Conservation (phyloP, 139 green algal species). For the Haematococcus sp. region DNA sequence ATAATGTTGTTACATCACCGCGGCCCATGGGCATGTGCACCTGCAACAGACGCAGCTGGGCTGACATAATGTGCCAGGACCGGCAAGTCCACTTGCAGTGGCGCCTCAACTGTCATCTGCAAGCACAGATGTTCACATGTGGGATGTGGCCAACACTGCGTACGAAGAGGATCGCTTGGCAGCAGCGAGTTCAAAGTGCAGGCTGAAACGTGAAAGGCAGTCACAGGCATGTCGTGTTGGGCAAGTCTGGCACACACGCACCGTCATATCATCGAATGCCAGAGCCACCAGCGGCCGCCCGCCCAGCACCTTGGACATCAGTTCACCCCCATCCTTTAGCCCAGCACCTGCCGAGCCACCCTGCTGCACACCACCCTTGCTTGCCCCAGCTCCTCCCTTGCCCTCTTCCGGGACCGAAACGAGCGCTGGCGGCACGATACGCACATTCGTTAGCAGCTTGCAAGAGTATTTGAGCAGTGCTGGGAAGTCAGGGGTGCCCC, state of each 20-base stretch:
- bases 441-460: constrained; percentile 65
- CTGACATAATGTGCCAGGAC: no score
- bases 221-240: no score
- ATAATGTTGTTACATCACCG: neutral
- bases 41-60: neutral
- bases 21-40: neutral
- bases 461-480: constrained; percentile 79
- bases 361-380: neutral
- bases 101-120: neutral
- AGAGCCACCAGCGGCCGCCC: constrained; percentile 71
- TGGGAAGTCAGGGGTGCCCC: constrained; percentile 64
- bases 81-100: no score
- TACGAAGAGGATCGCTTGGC: no score
- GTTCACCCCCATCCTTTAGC: constrained; percentile 39
- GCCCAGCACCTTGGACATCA: constrained; percentile 60
- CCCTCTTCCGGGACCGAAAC: constrained; percentile 22
- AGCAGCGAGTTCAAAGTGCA: no score
- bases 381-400: neutral
- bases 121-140: no score
- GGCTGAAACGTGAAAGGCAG: no score
- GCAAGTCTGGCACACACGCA: constrained; percentile 29
- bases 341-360: neutral
- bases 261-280: constrained; percentile 80
- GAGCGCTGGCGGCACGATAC: constrained; percentile 35
- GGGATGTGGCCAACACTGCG: no score